phyloP scores from a whole-genome alignment of 2,329 filamentous ascomycete species.

The Paecilomyces sp. region DNA sequence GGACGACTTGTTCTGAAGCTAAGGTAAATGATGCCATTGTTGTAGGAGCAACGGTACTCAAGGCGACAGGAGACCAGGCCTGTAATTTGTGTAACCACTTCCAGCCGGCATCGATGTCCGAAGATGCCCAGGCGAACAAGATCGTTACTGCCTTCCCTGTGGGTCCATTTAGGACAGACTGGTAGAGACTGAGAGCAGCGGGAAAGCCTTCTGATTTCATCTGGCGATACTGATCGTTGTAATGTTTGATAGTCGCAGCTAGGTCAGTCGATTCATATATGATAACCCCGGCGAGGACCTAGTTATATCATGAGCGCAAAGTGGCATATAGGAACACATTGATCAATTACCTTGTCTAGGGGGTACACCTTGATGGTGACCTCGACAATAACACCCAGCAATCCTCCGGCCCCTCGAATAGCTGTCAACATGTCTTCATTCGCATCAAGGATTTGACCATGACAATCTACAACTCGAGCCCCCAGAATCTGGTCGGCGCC shows the following conservation, averaged over 20 bases:
- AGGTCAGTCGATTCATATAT: slow-evolving; percentile 27
- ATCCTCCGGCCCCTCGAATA: slow-evolving; percentile 34
- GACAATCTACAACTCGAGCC: slow-evolving; percentile 31
- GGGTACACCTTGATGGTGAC: slow-evolving; percentile 35
- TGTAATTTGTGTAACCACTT: slow-evolving; percentile 21
- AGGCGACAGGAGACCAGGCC: slow-evolving; percentile 16
- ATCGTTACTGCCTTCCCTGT: slow-evolving; percentile 18
- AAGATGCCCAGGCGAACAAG: slow-evolving; percentile 25
- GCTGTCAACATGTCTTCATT: slow-evolving; percentile 30
- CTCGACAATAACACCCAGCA: slow-evolving; percentile 35
- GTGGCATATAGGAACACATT: neutral
- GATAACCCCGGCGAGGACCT: slow-evolving; percentile 22
- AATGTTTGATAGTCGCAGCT: slow-evolving; percentile 12
- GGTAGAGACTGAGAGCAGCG: slow-evolving; percentile 13
- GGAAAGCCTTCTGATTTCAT: slow-evolving; percentile 14
- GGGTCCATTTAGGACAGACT: slow-evolving; percentile 23
- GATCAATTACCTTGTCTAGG: slow-evolving; percentile 16
- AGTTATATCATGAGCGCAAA: neutral
- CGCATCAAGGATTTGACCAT: slow-evolving; percentile 31
- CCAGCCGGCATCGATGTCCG: slow-evolving; percentile 22
- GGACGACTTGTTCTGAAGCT: slow-evolving; percentile 9
- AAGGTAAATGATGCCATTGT: slow-evolving; percentile 14
- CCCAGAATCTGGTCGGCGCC: slow-evolving; percentile 34
- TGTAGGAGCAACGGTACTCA: slow-evolving; percentile 18
- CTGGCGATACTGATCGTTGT: slow-evolving; percentile 16